phyloP scores from a whole-genome alignment of 305 asterid genomes.

The Rubia balearica region DNA sequence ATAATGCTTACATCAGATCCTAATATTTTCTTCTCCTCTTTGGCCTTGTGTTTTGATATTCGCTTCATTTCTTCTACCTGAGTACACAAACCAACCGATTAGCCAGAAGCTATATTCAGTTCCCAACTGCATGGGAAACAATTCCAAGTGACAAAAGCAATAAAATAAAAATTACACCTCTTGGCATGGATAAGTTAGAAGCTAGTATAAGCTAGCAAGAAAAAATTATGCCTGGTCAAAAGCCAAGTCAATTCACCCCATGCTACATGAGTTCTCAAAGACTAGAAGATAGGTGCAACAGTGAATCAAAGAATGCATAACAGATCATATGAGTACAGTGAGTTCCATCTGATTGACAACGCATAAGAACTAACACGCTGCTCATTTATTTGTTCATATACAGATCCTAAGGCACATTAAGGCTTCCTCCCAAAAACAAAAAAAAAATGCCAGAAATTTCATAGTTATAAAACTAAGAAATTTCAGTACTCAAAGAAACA shows the following conservation, averaged over 20 bases:
- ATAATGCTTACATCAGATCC: constrained; percentile 68
- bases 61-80: constrained; percentile 90
- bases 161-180: not conserved
- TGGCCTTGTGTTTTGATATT: constrained; percentile 81
- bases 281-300: not conserved
- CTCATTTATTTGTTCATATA: not conserved
- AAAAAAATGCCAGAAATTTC: not conserved
- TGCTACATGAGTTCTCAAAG: not conserved
- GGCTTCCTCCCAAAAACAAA: not conserved
- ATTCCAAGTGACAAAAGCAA: not conserved
- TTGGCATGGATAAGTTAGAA: not conserved
- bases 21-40: constrained; percentile 65
- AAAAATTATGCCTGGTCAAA: too few species aligned
- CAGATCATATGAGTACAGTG: not conserved
- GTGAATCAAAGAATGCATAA: not conserved
- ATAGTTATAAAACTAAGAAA: not conserved
- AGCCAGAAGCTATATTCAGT: constrained; percentile 11
- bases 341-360: not conserved
- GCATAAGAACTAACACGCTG: not conserved
- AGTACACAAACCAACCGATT: constrained; percentile 19
- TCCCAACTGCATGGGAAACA: not conserved
- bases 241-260: not conserved
- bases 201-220: too few species aligned
- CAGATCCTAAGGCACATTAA: not conserved
- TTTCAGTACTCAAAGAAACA: not conserved